Percentiles rank a stretch among this genome's conserved stretches.
Evolutionary conservation across 768 basidiomycete genomes (phyloP).

Genomic region (Rhizopogon vulgaris): DNA sequence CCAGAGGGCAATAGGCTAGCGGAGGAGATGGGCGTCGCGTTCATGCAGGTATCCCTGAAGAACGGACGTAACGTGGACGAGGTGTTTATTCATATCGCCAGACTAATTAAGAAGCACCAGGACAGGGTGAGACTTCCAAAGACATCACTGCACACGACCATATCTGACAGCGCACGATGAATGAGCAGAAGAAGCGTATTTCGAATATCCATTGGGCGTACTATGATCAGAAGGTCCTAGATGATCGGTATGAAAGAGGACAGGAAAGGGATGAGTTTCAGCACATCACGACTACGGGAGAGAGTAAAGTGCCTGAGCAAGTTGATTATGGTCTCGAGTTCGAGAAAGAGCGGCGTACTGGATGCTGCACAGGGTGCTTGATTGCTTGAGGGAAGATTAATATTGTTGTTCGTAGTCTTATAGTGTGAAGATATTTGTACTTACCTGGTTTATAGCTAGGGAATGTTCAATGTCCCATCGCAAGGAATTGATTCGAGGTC

Average conservation of each 20-base stretch:
- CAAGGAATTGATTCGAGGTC: no score
- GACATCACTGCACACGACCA: neutral
- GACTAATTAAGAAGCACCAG: neutral
- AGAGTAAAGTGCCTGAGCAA: neutral
- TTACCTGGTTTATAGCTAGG: no score
- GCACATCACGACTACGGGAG: neutral
- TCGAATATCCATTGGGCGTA: neutral
- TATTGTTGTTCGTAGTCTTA: no score
- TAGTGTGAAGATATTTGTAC: no score
- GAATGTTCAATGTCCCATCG: no score
- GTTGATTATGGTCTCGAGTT: neutral
- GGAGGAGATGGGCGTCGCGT: neutral
- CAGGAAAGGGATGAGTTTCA: neutral
- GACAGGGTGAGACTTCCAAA: neutral
- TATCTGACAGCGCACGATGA: neutral
- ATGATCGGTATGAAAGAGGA: neutral
- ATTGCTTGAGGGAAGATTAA: neutral
- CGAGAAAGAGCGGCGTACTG: neutral
- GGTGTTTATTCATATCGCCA: neutral
- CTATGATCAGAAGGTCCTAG: neutral
- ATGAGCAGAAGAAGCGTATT: neutral
- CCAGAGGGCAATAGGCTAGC: neutral
- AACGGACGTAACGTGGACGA: neutral
- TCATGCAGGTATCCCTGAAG: conserved; percentile 1
- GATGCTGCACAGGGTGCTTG: neutral